A percentile compares a stretch with the other conserved stretches of the same genome.
phyloP scores from a whole-genome alignment of 768 basidiomycete genomes.

The Clitopilus passeckerianus region DNA sequence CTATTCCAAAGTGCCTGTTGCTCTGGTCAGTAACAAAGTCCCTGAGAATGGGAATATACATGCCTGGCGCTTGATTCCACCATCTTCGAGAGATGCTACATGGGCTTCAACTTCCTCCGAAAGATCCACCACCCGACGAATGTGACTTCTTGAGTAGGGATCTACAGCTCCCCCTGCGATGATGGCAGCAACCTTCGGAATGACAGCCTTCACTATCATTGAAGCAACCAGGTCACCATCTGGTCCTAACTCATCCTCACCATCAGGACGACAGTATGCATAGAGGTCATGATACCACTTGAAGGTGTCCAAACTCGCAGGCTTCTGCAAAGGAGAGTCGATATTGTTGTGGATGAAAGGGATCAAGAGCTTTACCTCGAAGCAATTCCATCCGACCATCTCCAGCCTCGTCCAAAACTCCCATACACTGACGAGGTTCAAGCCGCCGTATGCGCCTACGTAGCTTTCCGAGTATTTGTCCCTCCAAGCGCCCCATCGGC shows the following conservation, averaged over 20 bases:
- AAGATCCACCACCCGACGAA: conserved; percentile 64
- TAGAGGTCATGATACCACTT: conserved; percentile 79
- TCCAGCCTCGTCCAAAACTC: conserved; percentile 93
- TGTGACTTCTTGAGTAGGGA: conserved; percentile 66
- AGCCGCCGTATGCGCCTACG: conserved; percentile 85
- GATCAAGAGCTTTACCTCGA: conserved; percentile 48
- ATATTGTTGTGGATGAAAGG: conserved; percentile 3
- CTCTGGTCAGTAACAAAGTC: background rate
- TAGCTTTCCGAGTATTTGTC: conserved; percentile 77
- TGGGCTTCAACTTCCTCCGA: conserved; percentile 78
- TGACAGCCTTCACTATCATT: conserved; percentile 81
- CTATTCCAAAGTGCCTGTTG: conserved; percentile 55
- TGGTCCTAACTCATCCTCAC: conserved; percentile 59
- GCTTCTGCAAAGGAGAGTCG: conserved; percentile 30
- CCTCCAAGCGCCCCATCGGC: conserved; percentile 68
- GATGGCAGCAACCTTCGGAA: conserved; percentile 68
- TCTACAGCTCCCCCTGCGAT: conserved; percentile 81
- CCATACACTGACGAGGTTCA: conserved; percentile 86
- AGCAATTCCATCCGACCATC: conserved; percentile 82
- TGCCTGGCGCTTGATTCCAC: conserved; percentile 63
- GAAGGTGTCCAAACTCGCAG: conserved; percentile 68
- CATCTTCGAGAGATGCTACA: conserved; percentile 40
- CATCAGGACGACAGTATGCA: conserved; percentile 62
- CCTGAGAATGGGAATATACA: conserved; percentile 4
- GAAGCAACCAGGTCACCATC: conserved; percentile 86